phyloP scores from a whole-genome alignment of 1,139 yeast genomes.

The Citeromyces hawaiiensis region DNA sequence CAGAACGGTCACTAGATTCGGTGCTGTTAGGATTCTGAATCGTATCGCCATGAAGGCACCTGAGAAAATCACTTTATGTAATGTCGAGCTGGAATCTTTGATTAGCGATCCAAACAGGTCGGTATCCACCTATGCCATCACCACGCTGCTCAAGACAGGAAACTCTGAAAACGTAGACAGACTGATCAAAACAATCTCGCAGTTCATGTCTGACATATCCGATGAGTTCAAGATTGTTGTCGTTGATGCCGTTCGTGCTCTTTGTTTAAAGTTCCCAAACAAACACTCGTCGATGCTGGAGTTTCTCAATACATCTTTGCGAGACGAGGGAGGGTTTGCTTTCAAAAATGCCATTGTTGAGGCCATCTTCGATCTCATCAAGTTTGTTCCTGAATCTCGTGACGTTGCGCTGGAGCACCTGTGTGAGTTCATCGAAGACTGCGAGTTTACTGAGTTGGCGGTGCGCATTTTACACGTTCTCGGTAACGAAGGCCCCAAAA shows the following conservation, averaged over 20 bases:
- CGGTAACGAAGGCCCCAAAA: slow-evolving; percentile 90
- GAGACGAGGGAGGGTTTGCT: slow-evolving; percentile 78
- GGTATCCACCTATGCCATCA: slow-evolving; percentile 96
- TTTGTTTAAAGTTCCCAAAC: slow-evolving; percentile 86
- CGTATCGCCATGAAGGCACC: slow-evolving; percentile 76
- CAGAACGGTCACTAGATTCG: slow-evolving; percentile 79
- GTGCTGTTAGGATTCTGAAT: slow-evolving; percentile 85
- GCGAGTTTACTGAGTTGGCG: slow-evolving; percentile 88
- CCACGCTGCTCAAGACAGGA: slow-evolving; percentile 90
- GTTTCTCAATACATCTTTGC: slow-evolving; percentile 72
- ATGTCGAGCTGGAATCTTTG: slow-evolving; percentile 71
- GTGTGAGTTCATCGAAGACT: slow-evolving; percentile 96
- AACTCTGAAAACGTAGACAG: slow-evolving; percentile 86
- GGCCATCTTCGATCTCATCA: slow-evolving; percentile 82
- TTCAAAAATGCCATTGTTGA: slow-evolving; percentile 85
- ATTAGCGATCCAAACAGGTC: slow-evolving; percentile 85
- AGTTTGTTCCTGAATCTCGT: slow-evolving; percentile 77
- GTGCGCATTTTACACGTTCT: slow-evolving; percentile 83
- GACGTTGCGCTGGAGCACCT: slow-evolving; percentile 77
- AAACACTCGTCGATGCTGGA: slow-evolving; percentile 75
- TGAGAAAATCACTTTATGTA: slow-evolving; percentile 61
- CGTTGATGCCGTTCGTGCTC: slow-evolving; percentile 84
- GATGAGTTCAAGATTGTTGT: slow-evolving; percentile 94
- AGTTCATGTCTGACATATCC: slow-evolving; percentile 85
- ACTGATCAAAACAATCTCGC: slow-evolving; percentile 74